Base-by-base conservation (phyloP, 148 eudicot species). In the Camellia lanceoleosa region DNA sequence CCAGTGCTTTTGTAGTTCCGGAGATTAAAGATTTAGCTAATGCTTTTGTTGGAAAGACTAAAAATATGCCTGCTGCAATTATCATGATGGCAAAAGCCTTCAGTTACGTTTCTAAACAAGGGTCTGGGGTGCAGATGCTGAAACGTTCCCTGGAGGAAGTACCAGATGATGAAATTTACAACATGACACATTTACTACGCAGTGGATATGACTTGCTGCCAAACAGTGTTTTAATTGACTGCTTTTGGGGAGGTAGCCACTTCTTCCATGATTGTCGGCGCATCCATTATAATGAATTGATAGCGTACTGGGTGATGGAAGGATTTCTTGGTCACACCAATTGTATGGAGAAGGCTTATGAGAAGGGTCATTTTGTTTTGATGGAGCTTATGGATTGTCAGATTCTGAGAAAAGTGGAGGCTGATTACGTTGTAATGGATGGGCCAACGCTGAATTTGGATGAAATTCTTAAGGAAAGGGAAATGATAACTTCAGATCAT, bases 231-330 rank as follows among this genome's bases (percentile, higher is more conserved):
- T 7, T 82, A 52, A 71, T 82, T 9, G 84, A 82, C 68, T 76
- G 56, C 58, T 73, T 13, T 61, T 19, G 59, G 42, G 12, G 30
- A 18, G 63, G 46, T 8, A 73, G 59, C 5, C 74, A 71, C 76
- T 83, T 76, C 74, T 80, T 80, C 47, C 55, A 19, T 1, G 60
- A 18, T 15, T 46, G 47, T 13, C 30, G 74, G 23, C 42, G 78
- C n/a, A 59, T 84, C 20, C 76, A 84, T 52, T 78, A 77, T 67
- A 80, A 82, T 69, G 87, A 80, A 68, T 66, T 87, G 71, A 87
- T 84, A 68, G 80, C 85, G 19, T 87, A 87, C 78, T 87, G 87
- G 89, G 82, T 87, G 7, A 51, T 87, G 78, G 87, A 84, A 76
- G 89, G 87, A 49, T 84, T 73, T 41, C 80, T 87, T 3, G 89